Percentiles rank a stretch among this genome's conserved stretches.
Conservation (phyloP, 1,284 basidiomycete genomes). For the Ceratobasidium sp. region DNA sequence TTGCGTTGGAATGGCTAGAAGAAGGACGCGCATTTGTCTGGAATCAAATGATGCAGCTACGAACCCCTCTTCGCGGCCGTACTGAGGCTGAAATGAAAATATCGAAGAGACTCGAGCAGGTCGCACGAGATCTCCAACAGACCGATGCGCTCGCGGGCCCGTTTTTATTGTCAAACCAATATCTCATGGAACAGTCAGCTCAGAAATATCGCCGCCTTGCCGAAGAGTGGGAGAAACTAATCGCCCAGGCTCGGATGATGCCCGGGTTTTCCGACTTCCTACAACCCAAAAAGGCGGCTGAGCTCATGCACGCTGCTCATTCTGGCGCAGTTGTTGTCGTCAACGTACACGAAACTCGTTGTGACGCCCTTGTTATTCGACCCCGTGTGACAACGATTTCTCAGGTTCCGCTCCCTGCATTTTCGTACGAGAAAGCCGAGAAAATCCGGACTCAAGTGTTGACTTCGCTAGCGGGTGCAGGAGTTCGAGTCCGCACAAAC, state of each 20-base stretch:
- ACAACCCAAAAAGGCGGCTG: neutral
- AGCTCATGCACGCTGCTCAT: neutral
- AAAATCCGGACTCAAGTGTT: neutral
- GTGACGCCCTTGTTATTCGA: neutral
- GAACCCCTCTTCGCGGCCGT: too few relatives aligned
- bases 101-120: too few relatives aligned
- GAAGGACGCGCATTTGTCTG: too few relatives aligned
- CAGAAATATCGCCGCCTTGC: too few relatives aligned
- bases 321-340: neutral
- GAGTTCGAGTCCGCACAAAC: too few relatives aligned
- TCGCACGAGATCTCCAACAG: too few relatives aligned
- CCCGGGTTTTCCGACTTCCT: neutral
- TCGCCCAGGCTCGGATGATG: neutral
- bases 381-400: neutral
- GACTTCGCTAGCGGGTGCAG: neutral
- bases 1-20: too few relatives aligned
- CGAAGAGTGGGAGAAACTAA: neutral
- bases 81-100: too few relatives aligned
- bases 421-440: neutral
- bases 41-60: too few relatives aligned
- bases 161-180: too few relatives aligned
- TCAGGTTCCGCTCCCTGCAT: conserved; percentile 3
- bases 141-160: too few relatives aligned
- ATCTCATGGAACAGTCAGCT: too few relatives aligned
- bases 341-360: neutral